Evolutionary conservation across 371 early-diverging fungal species (phyloP), one percentile per base, ranked within the genome.

Genomic region (Phascolomyces articulosus): DNA sequence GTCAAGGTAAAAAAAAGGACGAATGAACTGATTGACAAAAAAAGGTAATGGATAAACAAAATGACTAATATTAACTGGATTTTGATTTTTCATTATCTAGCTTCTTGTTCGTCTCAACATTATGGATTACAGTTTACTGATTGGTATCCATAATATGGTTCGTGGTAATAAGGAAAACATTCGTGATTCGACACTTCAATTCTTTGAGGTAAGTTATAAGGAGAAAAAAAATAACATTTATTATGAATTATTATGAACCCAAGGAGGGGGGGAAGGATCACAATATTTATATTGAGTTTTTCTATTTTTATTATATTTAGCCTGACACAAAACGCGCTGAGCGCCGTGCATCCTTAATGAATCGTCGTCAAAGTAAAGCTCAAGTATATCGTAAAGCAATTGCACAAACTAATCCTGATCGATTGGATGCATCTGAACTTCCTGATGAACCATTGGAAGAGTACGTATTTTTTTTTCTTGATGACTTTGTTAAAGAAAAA

Each of bases 81-180:
- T n/a, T n/a, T n/a, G 10, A 40, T 28, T 24, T 58, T 29, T 23
- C 10, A 31, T n/a, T 31, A 41, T 73, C 29, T 56, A 90, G 78
- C 80, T 96, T 58, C 78, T 98, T 53, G 74, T 82, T 21, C 68
- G 71, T 13, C 77, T 93, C 58, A 90, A 94, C 51, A 98, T 98
- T 59, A 98, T 98, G 98, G 98, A 98, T 75, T 98, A 98, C 79
- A 95, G 95, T 64, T 77, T 98, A 58, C 78, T 98, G 23, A 77
- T 98, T 24, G 98, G 98, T 8, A 83, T 94, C n/a, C 97, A 98
- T 71, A 93, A 96, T 71, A 60, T 83, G 64, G 78, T 71, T 18
- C 87, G 89, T 31, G 97, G 95, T 49, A 97, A 98, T 75, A 77
- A 75, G 53, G 91, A 93, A 56, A 87, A 88, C 40, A 87, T 96